phyloP scores from a whole-genome alignment of 2,329 filamentous ascomycete species.

The Aspergillus alliaceus region DNA sequence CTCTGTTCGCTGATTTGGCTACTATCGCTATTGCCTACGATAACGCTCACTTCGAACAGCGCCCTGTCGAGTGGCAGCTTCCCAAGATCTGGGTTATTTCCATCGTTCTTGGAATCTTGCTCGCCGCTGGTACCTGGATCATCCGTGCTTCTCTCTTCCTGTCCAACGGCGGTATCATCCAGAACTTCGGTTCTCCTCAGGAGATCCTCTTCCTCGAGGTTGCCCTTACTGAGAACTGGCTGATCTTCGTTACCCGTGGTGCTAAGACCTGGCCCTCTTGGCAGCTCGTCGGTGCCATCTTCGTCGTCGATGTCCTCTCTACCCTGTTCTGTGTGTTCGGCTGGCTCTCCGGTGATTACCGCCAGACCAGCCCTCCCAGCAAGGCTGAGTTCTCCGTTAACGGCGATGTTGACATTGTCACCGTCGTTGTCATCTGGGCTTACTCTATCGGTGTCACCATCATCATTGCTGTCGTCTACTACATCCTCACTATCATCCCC shows the following conservation, averaged over 20 bases:
- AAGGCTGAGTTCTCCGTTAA: slow-evolving; percentile 39
- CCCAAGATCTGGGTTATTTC: slow-evolving; percentile 78
- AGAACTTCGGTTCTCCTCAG: slow-evolving; percentile 73
- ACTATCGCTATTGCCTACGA: slow-evolving; percentile 79
- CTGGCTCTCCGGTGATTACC: slow-evolving; percentile 62
- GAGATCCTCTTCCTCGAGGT: slow-evolving; percentile 86
- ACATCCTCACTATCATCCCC: slow-evolving; percentile 47
- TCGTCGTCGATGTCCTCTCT: slow-evolving; percentile 69
- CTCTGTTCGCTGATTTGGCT: slow-evolving; percentile 75
- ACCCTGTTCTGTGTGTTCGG: slow-evolving; percentile 75
- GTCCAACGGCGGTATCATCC: slow-evolving; percentile 68
- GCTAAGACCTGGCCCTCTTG: slow-evolving; percentile 72
- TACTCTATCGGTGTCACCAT: slow-evolving; percentile 56
- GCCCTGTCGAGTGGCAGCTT: slow-evolving; percentile 77
- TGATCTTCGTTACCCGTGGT: slow-evolving; percentile 94
- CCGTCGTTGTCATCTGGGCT: slow-evolving; percentile 53
- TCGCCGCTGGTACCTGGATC: slow-evolving; percentile 71
- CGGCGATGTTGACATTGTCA: slow-evolving; percentile 59
- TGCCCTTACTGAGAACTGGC: slow-evolving; percentile 91
- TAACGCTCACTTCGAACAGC: slow-evolving; percentile 72
- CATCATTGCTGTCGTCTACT: slow-evolving; percentile 55
- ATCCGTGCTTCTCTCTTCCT: slow-evolving; percentile 70
- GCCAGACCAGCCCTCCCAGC: slow-evolving; percentile 28
- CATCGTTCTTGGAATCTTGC: slow-evolving; percentile 60
- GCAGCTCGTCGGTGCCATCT: slow-evolving; percentile 71